These are phyloP conservation scores for Naumovozyma dairenensis DNA, from an alignment of 805 yeast genomes.

Conservation along the genomic window DNA sequence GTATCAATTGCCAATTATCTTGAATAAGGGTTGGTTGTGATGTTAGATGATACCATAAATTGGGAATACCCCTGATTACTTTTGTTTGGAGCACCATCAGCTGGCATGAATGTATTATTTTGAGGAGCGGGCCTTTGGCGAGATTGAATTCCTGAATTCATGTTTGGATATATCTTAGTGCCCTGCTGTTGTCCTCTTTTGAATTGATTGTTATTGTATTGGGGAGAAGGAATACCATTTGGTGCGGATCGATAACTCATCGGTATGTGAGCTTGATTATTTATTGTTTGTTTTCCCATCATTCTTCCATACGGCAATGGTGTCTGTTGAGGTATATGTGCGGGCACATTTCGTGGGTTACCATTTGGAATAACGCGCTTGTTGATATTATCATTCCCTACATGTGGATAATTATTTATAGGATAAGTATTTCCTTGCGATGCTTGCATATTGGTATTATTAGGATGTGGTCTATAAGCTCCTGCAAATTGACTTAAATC, in stretches of 20 bases:
- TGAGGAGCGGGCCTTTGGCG: too few relatives aligned
- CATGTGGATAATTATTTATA: too few relatives aligned
- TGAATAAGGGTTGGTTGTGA: slow-evolving; percentile 22
- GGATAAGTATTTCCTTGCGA: not conserved
- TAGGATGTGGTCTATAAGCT: slow-evolving; percentile 1
- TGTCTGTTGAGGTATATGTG: not conserved
- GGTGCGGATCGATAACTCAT: too few relatives aligned
- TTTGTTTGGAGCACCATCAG: not conserved
- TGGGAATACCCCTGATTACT: slow-evolving; percentile 24
- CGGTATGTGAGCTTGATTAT: too few relatives aligned
- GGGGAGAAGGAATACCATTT: slow-evolving; percentile 4
- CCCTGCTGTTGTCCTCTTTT: slow-evolving; percentile 8
- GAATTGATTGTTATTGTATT: not conserved
- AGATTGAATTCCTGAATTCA: too few relatives aligned
- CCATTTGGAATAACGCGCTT: too few relatives aligned
- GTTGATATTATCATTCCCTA: slow-evolving; percentile 3
- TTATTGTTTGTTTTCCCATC: too few relatives aligned
- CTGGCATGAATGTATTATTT: not conserved
- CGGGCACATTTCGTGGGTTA: slow-evolving; percentile 1
- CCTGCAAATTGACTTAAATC: slow-evolving; percentile 1
- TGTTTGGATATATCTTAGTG: too few relatives aligned
- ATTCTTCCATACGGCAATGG: too few relatives aligned
- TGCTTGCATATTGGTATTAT: not conserved
- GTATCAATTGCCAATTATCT: slow-evolving; percentile 4
- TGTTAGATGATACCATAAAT: slow-evolving; percentile 23